A percentile compares a stretch with the other conserved stretches of the same genome.
Conservation (phyloP, 805 yeast genomes). For the Pichia membranifaciens region DNA sequence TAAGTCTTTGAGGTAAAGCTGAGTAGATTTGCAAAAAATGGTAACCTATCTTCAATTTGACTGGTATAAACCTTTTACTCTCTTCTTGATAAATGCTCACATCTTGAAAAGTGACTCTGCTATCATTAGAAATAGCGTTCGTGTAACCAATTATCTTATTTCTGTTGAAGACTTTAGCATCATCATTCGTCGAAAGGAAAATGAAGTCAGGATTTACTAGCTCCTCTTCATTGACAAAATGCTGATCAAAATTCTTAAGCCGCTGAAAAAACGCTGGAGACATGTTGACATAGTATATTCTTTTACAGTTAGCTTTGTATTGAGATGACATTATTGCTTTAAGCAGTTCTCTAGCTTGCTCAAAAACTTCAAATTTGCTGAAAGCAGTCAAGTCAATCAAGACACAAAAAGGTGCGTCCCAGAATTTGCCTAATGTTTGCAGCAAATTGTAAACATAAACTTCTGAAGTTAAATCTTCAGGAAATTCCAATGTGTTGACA, state of each 20-base stretch:
- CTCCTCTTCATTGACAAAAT: constrained; percentile 7
- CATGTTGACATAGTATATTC: constrained; percentile 47
- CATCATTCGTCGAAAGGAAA: constrained; percentile 44
- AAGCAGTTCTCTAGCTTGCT: constrained; percentile 15
- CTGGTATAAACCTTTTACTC: constrained; percentile 49
- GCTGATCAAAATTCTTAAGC: constrained; percentile 11
- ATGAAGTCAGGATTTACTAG: constrained; percentile 12
- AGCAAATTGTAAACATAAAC: constrained; percentile 52
- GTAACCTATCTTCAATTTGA: constrained; percentile 63
- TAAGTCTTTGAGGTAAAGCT: constrained; percentile 38
- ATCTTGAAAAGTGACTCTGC: constrained; percentile 47
- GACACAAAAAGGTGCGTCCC: constrained; percentile 61
- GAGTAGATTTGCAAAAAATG: constrained; percentile 54
- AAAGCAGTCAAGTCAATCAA: constrained; percentile 68
- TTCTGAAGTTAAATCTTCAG: constrained; percentile 38
- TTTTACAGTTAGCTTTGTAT: constrained; percentile 46
- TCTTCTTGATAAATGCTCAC: constrained; percentile 46
- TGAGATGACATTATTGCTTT: constrained; percentile 41
- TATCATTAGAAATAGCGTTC: constrained; percentile 39
- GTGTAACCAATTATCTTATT: constrained; percentile 41
- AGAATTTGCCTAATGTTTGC: constrained; percentile 61
- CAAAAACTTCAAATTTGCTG: constrained; percentile 14
- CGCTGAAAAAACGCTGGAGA: constrained; percentile 29
- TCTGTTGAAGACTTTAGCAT: constrained; percentile 36
- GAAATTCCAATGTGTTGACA: constrained; percentile 36